Conservation (phyloP, 2,329 filamentous ascomycete genomes). For the Phaeosphaeriaceae sp. region DNA sequence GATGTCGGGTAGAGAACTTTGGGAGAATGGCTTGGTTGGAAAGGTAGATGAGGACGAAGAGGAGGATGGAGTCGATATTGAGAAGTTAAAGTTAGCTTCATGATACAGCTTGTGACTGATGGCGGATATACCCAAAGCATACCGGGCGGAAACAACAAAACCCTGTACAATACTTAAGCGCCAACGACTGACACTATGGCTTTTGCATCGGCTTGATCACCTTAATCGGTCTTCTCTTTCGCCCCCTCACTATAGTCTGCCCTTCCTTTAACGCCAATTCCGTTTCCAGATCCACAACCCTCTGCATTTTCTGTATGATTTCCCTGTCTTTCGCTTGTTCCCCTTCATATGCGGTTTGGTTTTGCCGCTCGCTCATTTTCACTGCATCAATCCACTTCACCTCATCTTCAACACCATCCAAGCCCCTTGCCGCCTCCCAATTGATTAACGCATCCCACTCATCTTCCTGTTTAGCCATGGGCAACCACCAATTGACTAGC, state of each 20-base stretch:
- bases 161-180: background rate
- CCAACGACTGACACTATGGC: background rate
- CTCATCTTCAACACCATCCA: conserved; percentile 12
- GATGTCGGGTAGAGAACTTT: conserved; percentile 66
- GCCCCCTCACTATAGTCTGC: conserved; percentile 34
- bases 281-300: conserved; percentile 57
- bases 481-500: conserved; percentile 52
- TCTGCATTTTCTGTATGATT: conserved; percentile 52
- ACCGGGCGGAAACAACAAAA: too few species aligned
- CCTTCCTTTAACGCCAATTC: conserved; percentile 51
- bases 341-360: conserved; percentile 22
- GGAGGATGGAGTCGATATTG: conserved; percentile 58
- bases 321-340: conserved; percentile 34
- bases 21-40: conserved; percentile 58
- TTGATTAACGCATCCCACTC: conserved; percentile 54
- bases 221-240: conserved; percentile 31
- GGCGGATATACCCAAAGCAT: conserved; percentile 29
- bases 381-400: conserved; percentile 42
- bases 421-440: background rate
- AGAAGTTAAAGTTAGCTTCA: conserved; percentile 49
- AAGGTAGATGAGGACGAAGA: conserved; percentile 71
- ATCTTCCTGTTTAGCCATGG: conserved; percentile 54
- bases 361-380: conserved; percentile 20
- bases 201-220: conserved; percentile 19
- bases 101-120: conserved; percentile 11